Evolutionary conservation across 1,284 basidiomycete genomes (phyloP), one percentile per base, ranked within the genome.

Genomic region (Ceratorhiza oryzae-sativae): DNA sequence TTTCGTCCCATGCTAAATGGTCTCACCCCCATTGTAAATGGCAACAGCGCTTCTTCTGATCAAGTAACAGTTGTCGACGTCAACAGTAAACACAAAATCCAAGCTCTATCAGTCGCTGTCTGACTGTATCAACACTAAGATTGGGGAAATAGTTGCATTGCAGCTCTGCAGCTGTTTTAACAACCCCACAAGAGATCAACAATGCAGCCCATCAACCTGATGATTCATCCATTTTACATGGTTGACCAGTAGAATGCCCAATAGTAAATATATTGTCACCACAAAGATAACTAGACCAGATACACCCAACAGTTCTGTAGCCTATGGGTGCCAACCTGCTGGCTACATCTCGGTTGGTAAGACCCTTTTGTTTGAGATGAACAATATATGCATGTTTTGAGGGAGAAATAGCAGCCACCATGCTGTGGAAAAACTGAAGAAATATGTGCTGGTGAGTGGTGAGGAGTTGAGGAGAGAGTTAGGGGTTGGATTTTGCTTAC

Each of bases 71-170:
- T 18, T 10, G 10, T 18, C 23, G 20, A 27, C 58, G 36, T 13
- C 36, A 39, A 9, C 23, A 2, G 36, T 59, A 59, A 13, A 27
- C 4, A 13, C 34, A 23, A n/a, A 59, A 13, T 20, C 15, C 56
- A 9, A 59, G 56, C n/a, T 59, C 23, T 10, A 6, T 9, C 2
- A 59, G 56, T 4, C 41, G 20, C 5, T n/a, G 23, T 39, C 23
- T 20, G 34, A 59, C 20, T 5, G 56, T 59, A 42, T 60, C 12
- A 39, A 23, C 18, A 45, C 12, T 13, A 60, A 60, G 3, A 42
- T 60, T 20, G n/a, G 58, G 58, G n/a, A 60, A 60, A 15, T 23
- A 25, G n/a, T 60, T 20, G 9, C 20, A 39, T 30, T 60, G 58
- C 20, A 60, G 39, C 36, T 60, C 39, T 8, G 36, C 58, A n/a